phyloP scores from a whole-genome alignment of 176 grass and related monocot species.

The Cenchrus americanus region DNA sequence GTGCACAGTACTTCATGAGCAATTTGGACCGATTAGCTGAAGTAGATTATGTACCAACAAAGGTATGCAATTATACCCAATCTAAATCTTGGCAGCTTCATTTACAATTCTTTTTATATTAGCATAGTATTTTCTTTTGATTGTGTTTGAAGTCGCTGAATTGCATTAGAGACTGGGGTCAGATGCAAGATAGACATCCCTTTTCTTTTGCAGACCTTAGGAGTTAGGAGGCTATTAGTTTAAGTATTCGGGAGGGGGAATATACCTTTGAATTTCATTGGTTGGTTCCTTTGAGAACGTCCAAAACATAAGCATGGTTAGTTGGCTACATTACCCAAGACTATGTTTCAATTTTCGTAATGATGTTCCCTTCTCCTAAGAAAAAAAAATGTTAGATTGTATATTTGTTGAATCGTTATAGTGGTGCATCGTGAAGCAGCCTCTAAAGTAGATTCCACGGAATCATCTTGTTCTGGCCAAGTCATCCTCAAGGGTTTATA shows the following conservation, averaged over 20 bases:
- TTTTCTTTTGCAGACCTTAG: constrained; percentile 1
- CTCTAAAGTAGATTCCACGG: constrained; percentile 12
- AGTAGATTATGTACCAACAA: constrained; percentile 86
- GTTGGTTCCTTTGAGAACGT: constrained; percentile 15
- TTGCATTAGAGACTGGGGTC: background rate
- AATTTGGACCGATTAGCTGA: constrained; percentile 81
- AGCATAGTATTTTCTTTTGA: background rate
- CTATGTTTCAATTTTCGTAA: background rate
- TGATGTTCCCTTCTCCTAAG: background rate
- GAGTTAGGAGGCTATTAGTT: background rate
- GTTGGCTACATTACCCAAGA: background rate
- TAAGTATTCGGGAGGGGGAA: background rate
- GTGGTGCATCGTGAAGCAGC: background rate
- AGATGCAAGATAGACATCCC: background rate
- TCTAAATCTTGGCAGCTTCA: background rate
- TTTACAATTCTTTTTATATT: background rate
- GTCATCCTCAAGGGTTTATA: background rate
- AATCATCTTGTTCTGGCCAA: background rate
- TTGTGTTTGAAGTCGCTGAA: background rate
- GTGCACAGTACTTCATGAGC: constrained; percentile 98
- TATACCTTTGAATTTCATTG: background rate
- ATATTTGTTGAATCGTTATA: constrained; percentile 22
- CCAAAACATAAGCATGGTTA: background rate
- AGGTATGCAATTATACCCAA: constrained; percentile 47
- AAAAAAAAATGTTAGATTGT: background rate